phyloP scores from a whole-genome alignment of 495 filamentous ascomycete species.

The Penicillium dipodomyicola region DNA sequence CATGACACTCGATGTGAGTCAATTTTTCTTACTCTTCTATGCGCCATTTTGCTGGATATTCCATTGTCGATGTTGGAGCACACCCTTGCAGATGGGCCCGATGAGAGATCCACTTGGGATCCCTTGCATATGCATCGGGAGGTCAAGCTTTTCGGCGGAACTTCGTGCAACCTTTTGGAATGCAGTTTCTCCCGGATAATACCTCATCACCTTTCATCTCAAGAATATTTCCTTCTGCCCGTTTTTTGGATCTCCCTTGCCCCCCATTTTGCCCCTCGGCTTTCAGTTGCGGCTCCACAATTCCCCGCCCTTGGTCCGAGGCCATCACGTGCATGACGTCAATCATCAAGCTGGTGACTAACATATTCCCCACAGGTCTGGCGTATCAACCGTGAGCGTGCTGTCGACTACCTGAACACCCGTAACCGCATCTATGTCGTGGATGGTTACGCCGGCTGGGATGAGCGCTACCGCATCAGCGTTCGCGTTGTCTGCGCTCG shows the following conservation, averaged over 20 bases:
- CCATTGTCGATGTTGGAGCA: slow-evolving; percentile 10
- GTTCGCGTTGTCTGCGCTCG: slow-evolving; percentile 98
- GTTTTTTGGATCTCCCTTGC: slow-evolving; percentile 3
- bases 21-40: slow-evolving; percentile 9
- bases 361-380: slow-evolving; percentile 67
- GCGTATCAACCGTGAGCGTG: slow-evolving; percentile 99
- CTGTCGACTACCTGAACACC: slow-evolving; percentile 98
- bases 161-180: slow-evolving; percentile 8
- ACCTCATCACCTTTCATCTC: neutral
- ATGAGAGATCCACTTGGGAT: slow-evolving; percentile 21
- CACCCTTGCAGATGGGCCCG: slow-evolving; percentile 34
- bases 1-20: slow-evolving; percentile 94
- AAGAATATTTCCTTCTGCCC: neutral
- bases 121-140: slow-evolving; percentile 29
- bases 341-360: slow-evolving; percentile 15
- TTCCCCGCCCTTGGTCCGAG: slow-evolving; percentile 23
- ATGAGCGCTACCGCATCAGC: slow-evolving; percentile 95
- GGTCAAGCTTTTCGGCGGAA: slow-evolving; percentile 40
- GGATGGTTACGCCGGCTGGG: slow-evolving; percentile 97
- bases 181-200: slow-evolving; percentile 6
- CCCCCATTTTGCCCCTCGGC: slow-evolving; percentile 17
- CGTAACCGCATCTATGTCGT: slow-evolving; percentile 98
- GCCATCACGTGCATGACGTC: slow-evolving; percentile 41
- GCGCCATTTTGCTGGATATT: slow-evolving; percentile 26
- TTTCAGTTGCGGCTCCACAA: neutral